Evolutionary conservation across 306 rosid genomes (phyloP), one percentile per base, ranked within the genome.

Genomic region (Ochetophila trinervis): DNA sequence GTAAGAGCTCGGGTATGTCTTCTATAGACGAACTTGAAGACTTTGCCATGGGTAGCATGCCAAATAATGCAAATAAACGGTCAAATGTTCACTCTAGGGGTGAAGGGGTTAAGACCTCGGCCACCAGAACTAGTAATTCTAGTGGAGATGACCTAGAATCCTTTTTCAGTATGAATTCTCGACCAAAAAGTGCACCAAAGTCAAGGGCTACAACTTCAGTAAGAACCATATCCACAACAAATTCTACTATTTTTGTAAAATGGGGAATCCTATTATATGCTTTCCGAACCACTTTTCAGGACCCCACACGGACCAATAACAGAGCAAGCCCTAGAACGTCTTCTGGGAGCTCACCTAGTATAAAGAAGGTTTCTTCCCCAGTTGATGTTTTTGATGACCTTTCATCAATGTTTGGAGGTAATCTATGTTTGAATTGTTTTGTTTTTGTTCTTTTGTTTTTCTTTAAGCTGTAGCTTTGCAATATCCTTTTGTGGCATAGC

Each of bases 161-260:
- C 73, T 67, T 86, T 77, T 85, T 88, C 73, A 48, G 75, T 76
- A 35, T 48, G 64, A 65, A 89, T 47, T 66, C 77, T 76, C 86
- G 95, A 60, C 86, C 98, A 40, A 84, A 52, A 75, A 89, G 98
- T 74, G 96, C 66, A 53, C 98, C 95, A 18, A 87, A 81, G 86
- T 82, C 97, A 66, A 80, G 95, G 79, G 61, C 83, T 60, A 54
- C 84, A 40, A 78, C 74, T 70, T 42, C 37, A 93, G 98, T 93
- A 76, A 69, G 81, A 57, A 62, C 63, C 69, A 47, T 64, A 36
- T 19, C 53, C 64, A 44, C 61, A 22, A 37, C 44, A 65, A 53
- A 51, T 55, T 65, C 71, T 42, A 53, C 74, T 64, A 57, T 37
- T 70, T 67, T 70, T 61, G 62, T 36, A 4, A 57, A 30, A 71